Evolutionary conservation across 768 basidiomycete species (phyloP).

Genomic region (Boletus eberwhitei): DNA sequence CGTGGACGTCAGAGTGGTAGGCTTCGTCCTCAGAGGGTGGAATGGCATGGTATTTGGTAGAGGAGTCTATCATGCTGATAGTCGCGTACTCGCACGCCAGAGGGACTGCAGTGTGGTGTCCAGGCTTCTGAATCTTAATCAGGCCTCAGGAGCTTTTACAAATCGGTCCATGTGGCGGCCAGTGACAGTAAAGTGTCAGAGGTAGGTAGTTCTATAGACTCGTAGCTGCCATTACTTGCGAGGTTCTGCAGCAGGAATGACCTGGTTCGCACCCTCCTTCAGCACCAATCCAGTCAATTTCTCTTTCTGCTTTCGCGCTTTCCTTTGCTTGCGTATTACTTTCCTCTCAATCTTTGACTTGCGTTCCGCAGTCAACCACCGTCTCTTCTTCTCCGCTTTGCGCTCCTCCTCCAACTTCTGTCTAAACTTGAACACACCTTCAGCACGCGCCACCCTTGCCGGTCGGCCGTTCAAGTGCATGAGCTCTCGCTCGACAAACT

Average conservation of each 20-base stretch:
- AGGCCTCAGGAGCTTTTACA: not conserved
- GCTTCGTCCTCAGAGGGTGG: conserved; percentile 18
- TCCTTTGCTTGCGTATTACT: conserved; percentile 40
- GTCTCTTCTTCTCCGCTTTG: conserved; percentile 58
- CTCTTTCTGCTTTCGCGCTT: conserved; percentile 47
- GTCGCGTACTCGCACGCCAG: not conserved
- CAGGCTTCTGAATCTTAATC: too few relatives aligned
- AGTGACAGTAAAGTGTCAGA: not conserved
- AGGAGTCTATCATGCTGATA: conserved; percentile 8
- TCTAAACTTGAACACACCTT: conserved; percentile 74
- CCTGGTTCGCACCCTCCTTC: conserved; percentile 55
- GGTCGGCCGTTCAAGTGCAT: conserved; percentile 58
- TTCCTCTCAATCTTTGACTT: conserved; percentile 37
- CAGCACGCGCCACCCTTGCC: conserved; percentile 60
- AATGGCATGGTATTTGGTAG: conserved; percentile 17
- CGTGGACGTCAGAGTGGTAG: not conserved
- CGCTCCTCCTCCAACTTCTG: conserved; percentile 54
- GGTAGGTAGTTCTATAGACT: not conserved
- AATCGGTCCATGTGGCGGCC: not conserved
- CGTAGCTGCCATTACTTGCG: conserved; percentile 4
- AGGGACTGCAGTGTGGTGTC: too few relatives aligned
- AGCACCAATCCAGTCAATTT: conserved; percentile 51
- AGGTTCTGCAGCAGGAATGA: conserved; percentile 39
- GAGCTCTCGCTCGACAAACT: conserved; percentile 53
- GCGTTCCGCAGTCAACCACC: conserved; percentile 40